Conservation (phyloP, 768 basidiomycete genomes). For the Lyophyllum decastes region DNA sequence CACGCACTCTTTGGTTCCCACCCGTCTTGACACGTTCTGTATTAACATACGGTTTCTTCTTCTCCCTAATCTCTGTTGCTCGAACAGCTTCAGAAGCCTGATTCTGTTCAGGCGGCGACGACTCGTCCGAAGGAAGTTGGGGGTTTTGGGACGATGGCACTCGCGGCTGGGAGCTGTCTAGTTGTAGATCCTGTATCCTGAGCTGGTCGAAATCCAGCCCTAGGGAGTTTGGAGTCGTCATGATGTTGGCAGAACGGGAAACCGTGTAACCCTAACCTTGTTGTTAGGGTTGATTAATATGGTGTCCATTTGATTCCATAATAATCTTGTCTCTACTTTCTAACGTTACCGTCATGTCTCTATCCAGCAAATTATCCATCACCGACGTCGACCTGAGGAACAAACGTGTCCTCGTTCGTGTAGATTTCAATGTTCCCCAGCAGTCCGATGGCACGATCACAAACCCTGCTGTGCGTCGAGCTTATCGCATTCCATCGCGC, state of each 20-base stretch:
- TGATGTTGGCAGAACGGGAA: conserved; percentile 21
- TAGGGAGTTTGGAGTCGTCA: conserved; percentile 61
- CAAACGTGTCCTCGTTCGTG: conserved; percentile 91
- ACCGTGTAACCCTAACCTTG: conserved; percentile 30
- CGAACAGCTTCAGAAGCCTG: conserved; percentile 15
- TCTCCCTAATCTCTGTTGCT: conserved; percentile 38
- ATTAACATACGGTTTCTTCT: conserved; percentile 78
- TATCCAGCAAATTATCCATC: conserved; percentile 93
- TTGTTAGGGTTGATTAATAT: conserved; percentile 9
- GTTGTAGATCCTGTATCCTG: conserved; percentile 31
- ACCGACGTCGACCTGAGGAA: conserved; percentile 86
- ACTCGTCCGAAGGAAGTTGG: conserved; percentile 12
- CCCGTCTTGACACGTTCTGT: conserved; percentile 85
- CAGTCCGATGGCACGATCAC: conserved; percentile 84
- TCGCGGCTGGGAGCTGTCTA: conserved; percentile 12
- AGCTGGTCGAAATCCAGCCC: conserved; percentile 68
- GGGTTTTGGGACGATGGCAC: not conserved
- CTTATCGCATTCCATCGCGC: conserved; percentile 9
- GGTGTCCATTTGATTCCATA: not conserved
- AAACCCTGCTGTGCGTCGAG: conserved; percentile 83
- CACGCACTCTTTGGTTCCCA: conserved; percentile 66
- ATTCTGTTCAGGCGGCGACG: no score
- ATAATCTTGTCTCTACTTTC: conserved; percentile 14
- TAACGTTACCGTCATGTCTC: conserved; percentile 69
- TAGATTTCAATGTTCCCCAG: conserved; percentile 96